These are phyloP conservation scores for Ascochyta lentis DNA, from an alignment of 2,329 filamentous ascomycete species.

Conservation along the genomic window DNA sequence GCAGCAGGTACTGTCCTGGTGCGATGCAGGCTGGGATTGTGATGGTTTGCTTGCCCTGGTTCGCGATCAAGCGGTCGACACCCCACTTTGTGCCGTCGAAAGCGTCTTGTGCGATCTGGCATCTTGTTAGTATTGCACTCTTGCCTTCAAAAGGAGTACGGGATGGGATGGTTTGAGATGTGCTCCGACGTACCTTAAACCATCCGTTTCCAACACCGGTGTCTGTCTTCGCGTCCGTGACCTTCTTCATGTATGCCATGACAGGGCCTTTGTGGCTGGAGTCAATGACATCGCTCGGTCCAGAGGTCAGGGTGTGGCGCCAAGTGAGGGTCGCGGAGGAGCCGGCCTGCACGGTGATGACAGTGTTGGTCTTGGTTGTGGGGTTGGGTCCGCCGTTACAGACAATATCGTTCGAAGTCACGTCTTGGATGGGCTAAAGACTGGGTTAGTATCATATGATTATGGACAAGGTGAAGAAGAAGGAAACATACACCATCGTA, in stretches of 20 bases:
- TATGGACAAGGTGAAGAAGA: background rate
- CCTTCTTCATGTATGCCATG: constrained; percentile 65
- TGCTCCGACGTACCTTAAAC: constrained; percentile 23
- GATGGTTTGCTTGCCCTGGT: constrained; percentile 53
- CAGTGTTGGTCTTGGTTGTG: constrained; percentile 35
- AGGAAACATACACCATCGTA: constrained; percentile 40
- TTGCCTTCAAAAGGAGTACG: background rate
- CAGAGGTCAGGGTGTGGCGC: constrained; percentile 62
- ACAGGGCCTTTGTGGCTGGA: constrained; percentile 63
- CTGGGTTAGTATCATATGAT: constrained; percentile 17
- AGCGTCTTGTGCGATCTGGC: constrained; percentile 49
- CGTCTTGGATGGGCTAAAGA: constrained; percentile 59
- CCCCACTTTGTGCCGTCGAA: constrained; percentile 47
- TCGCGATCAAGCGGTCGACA: constrained; percentile 45
- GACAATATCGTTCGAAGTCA: constrained; percentile 60
- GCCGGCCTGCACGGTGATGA: constrained; percentile 54
- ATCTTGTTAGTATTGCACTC: constrained; percentile 21
- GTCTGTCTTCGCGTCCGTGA: constrained; percentile 54
- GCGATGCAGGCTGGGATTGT: constrained; percentile 48
- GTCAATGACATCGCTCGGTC: constrained; percentile 62
- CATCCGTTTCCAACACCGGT: constrained; percentile 35
- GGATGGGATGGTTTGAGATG: background rate
- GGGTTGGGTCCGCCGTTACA: constrained; percentile 67
- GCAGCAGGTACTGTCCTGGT: constrained; percentile 51
- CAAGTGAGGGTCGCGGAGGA: constrained; percentile 61